phyloP scores from a whole-genome alignment of 2,329 filamentous ascomycete species.

The Hymenoscyphus repandus region DNA sequence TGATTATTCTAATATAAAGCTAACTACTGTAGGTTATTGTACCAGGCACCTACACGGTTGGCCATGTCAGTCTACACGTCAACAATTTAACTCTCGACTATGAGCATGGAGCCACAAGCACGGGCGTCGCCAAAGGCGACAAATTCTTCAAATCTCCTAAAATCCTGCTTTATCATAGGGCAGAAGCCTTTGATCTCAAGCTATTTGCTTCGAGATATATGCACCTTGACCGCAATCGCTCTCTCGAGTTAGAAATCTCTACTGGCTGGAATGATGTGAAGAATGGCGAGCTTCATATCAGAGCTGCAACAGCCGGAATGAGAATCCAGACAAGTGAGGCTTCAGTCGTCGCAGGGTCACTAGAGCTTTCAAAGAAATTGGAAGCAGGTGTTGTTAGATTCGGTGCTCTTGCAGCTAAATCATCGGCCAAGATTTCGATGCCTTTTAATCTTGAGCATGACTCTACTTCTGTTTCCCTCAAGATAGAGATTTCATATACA shows the following conservation, averaged over 20 bases:
- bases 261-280: constrained; percentile 69
- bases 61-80: constrained; percentile 61
- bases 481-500: constrained; percentile 70
- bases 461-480: constrained; percentile 63
- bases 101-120: constrained; percentile 47
- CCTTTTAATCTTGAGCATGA: constrained; percentile 84
- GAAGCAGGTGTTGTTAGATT: constrained; percentile 51
- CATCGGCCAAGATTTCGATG: constrained; percentile 54
- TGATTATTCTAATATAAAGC: neutral
- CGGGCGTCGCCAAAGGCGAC: constrained; percentile 13
- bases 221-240: constrained; percentile 73
- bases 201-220: constrained; percentile 64
- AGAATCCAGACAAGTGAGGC: constrained; percentile 58
- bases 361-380: constrained; percentile 43
- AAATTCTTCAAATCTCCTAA: constrained; percentile 53
- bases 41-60: constrained; percentile 69
- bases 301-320: constrained; percentile 60
- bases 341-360: constrained; percentile 39
- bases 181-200: constrained; percentile 62
- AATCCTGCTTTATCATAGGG: constrained; percentile 68
- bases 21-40: constrained; percentile 51
- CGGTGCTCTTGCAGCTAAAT: constrained; percentile 39
- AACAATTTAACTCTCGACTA: constrained; percentile 61
- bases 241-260: constrained; percentile 66
- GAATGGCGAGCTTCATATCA: constrained; percentile 55